Percentiles rank a stretch among this genome's conserved stretches.
Conservation (phyloP, 257 asterid genomes). For the Nicotiana attenuata region DNA sequence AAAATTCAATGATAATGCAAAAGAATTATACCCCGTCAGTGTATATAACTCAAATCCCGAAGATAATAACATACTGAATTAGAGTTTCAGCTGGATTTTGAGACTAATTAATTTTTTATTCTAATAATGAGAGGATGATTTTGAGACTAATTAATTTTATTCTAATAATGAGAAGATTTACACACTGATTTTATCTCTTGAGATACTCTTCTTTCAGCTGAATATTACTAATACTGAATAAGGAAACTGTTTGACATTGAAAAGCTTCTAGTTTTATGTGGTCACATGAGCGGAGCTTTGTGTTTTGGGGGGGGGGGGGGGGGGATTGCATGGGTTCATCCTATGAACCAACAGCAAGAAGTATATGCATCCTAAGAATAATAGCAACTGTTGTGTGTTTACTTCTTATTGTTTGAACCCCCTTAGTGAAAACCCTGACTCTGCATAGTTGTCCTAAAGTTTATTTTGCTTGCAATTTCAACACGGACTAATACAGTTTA, state of each 20-base stretch:
- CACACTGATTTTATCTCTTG: neutral
- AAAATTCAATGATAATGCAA: too few relatives aligned
- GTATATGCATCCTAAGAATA: too few relatives aligned
- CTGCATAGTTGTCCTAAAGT: neutral
- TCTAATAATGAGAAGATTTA: neutral
- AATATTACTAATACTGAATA: neutral
- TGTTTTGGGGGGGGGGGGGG: too few relatives aligned
- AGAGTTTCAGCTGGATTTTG: neutral
- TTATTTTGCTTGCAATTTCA: neutral
- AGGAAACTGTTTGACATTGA: neutral
- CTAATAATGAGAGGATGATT: neutral
- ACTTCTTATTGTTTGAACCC: too few relatives aligned
- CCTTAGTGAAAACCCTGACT: too few relatives aligned
- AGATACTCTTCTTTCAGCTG: neutral
- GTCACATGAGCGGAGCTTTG: too few relatives aligned
- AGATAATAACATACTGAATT: neutral
- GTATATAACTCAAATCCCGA: too few relatives aligned
- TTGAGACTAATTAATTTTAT: neutral
- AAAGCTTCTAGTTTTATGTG: neutral
- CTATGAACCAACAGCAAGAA: too few relatives aligned
- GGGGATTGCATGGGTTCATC: too few relatives aligned
- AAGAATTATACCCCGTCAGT: too few relatives aligned
- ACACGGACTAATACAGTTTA: neutral
- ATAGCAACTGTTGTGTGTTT: too few relatives aligned
- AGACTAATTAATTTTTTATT: neutral